Conservation (phyloP, 306 rosid genomes). For the Leucaena leucocephala region DNA sequence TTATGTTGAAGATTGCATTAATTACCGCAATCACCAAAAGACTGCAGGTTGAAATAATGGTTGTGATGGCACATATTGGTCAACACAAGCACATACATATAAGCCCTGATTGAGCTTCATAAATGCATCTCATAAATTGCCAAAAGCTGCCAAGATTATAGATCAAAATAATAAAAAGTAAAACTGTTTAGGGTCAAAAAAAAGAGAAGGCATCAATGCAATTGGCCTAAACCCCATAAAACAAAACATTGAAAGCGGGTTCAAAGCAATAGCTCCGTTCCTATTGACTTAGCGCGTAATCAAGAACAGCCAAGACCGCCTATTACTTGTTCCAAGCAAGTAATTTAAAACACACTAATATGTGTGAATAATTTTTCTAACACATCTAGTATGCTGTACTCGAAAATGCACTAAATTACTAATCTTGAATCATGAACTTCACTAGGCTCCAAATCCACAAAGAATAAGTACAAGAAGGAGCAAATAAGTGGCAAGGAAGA, state of each 20-base stretch:
- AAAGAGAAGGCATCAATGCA: not conserved
- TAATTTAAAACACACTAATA: not conserved
- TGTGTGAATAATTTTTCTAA: not conserved
- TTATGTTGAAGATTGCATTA: not conserved
- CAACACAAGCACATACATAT: conserved; percentile 14
- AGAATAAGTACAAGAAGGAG: not conserved
- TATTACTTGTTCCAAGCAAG: conserved; percentile 18
- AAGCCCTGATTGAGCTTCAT: conserved; percentile 1
- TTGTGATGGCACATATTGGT: conserved; percentile 3
- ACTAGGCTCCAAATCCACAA: conserved; percentile 9
- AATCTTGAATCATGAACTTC: conserved; percentile 27
- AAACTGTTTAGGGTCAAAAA: conserved; percentile 27
- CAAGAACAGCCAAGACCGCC: not conserved
- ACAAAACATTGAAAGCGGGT: not conserved
- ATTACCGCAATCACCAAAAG: not conserved
- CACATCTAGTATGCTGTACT: not conserved
- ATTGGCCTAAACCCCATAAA: conserved; percentile 11
- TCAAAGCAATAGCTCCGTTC: not conserved
- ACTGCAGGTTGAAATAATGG: conserved; percentile 5
- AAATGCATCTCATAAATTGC: conserved; percentile 14
- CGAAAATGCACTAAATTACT: not conserved
- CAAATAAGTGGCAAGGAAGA: conserved; percentile 23
- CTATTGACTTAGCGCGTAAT: not conserved
- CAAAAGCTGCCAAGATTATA: conserved; percentile 28
- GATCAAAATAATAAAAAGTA: conserved; percentile 21